Percentiles rank a stretch among this genome's conserved stretches.
These are phyloP conservation scores for Picea sitchensis DNA, from an alignment of 75 land plant species.

Conservation along the genomic window DNA sequence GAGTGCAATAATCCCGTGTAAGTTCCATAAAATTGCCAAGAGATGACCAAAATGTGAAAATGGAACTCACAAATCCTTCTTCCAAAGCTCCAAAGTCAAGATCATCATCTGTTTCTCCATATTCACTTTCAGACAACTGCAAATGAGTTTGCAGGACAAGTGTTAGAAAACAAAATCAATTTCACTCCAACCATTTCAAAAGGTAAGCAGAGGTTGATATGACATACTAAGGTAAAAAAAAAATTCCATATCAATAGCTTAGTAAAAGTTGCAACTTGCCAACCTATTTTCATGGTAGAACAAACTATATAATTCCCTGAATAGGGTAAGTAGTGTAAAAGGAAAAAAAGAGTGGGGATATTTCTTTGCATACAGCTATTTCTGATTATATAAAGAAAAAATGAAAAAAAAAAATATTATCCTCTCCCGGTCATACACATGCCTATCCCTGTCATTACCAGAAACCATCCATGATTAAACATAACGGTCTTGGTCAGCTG, in stretches of 20 bases:
- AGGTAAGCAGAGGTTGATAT: neutral
- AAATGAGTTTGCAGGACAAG: neutral
- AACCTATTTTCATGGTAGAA: neutral
- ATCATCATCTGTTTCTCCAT: slow-evolving; percentile 8
- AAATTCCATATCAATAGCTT: neutral
- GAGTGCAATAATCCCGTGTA: neutral
- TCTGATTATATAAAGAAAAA: neutral
- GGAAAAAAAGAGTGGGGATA: neutral
- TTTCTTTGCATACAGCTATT: neutral
- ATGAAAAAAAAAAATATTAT: neutral
- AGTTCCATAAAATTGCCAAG: neutral
- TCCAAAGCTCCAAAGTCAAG: slow-evolving; percentile 8
- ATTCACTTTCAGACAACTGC: slow-evolving; percentile 1
- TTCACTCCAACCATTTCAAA: neutral
- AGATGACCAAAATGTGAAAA: neutral
- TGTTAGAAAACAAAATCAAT: neutral
- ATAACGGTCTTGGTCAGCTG: neutral
- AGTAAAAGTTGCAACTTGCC: neutral
- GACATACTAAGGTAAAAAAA: neutral
- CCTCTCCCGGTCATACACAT: neutral
- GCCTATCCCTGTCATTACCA: neutral
- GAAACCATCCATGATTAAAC: neutral
- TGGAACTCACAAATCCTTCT: slow-evolving; percentile 11
- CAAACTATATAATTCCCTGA: neutral
- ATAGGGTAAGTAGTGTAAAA: neutral